Base-by-base conservation (phyloP, 1,139 yeast species). In the Yamadazyma mexicana region DNA sequence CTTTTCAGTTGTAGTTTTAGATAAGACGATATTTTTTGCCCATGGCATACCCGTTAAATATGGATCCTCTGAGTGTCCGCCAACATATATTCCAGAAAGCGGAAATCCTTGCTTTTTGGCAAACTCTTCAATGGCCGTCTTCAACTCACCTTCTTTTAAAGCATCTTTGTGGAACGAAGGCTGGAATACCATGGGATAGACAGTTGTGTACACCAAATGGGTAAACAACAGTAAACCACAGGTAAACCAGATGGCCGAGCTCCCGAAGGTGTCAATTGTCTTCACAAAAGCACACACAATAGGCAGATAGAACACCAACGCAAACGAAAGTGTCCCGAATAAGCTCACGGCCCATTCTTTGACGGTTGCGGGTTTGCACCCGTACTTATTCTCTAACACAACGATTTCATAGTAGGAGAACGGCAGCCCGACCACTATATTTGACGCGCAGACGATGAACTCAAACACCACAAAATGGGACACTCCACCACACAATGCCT, bases 61-160 rank as follows among this genome's bases (percentile, higher is more conserved):
- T 33, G 98, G 98, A 58, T 92, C 83, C 61, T 85, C 87, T 35
- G 98, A 91, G 11, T 98, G 98, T 60, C 92, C 98, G 58, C 89
- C 80, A 37, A 91, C 96, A 55, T 78, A 87, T 44, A 92, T 71
- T 57, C 88, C 83, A 43, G 83, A 77, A 58, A 89, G 77, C 48
- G 98, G 98, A 79, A 92, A 92, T 27, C 79, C 70, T 57, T 87
- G 87, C 40, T 75, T 64, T n/a, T 69, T 59, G 22, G 98, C 97
- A 48, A 92, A 76, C 17, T 76, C 69, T 62, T 89, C 95, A 60
- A 92, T 89, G 8, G 87, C 81, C 9, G 76, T 67, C 61, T 87
- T 87, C 66, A 92, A 77, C 58, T 88, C 89, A 25, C 98, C 98
- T 33, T 87, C 92, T 55, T 86, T 89, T 52, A 92, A 76, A 18